These are phyloP conservation scores for Suillus placidus DNA, from an alignment of 768 basidiomycete genomes.

Conservation along the genomic window DNA sequence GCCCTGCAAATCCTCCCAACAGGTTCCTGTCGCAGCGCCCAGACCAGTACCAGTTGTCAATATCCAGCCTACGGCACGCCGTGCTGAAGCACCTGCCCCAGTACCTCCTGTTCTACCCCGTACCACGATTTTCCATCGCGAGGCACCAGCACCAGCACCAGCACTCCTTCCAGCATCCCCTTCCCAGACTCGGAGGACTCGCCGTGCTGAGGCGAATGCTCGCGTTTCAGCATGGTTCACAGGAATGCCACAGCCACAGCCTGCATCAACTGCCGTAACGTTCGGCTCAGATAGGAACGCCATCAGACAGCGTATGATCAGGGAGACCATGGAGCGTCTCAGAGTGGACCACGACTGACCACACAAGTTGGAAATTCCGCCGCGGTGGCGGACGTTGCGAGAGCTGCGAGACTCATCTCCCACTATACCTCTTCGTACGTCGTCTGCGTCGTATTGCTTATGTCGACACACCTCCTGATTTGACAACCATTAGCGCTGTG, in stretches of 20 bases:
- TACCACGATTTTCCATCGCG: neutral
- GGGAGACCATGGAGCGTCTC: slow-evolving; percentile 40
- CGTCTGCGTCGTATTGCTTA: neutral
- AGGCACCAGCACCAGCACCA: too few species aligned
- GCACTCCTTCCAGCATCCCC: slow-evolving; percentile 7
- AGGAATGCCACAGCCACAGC: slow-evolving; percentile 6
- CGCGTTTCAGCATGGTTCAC: neutral
- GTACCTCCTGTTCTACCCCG: neutral
- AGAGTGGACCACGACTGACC: slow-evolving; percentile 55
- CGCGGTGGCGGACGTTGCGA: slow-evolving; percentile 50
- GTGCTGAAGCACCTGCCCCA: neutral
- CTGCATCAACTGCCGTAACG: neutral
- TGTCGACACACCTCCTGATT: neutral
- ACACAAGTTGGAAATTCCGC: slow-evolving; percentile 47
- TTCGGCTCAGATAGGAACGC: neutral
- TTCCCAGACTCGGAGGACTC: neutral
- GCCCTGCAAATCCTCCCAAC: slow-evolving; percentile 1
- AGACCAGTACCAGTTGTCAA: neutral
- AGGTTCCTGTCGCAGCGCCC: slow-evolving; percentile 6
- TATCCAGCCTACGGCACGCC: neutral
- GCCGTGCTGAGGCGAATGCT: neutral
- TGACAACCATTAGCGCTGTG: slow-evolving; percentile 32
- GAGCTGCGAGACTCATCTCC: slow-evolving; percentile 44
- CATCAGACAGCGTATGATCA: slow-evolving; percentile 27
- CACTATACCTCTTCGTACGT: slow-evolving; percentile 53